Evolutionary conservation across 106 monocot species (phyloP).

Genomic region (Acorus calamus): DNA sequence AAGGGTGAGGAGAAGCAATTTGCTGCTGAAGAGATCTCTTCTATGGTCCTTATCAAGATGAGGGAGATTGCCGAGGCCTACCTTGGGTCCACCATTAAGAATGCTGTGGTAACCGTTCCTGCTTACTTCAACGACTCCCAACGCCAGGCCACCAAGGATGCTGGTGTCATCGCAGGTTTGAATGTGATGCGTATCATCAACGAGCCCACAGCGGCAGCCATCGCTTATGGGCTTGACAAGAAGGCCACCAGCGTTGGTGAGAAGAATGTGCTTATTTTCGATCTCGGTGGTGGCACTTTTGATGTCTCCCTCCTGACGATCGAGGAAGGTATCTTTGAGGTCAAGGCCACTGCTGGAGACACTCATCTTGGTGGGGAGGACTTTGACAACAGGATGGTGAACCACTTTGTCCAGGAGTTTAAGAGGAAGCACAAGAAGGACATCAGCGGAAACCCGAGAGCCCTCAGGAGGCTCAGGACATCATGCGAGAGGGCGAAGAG

Average conservation of each 20-base stretch:
- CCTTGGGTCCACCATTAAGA: too few species aligned
- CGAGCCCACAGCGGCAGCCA: constrained; percentile 34
- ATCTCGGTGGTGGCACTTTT: constrained; percentile 35
- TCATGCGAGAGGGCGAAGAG: constrained; percentile 4
- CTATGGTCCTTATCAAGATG: too few species aligned
- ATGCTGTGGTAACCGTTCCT: too few species aligned
- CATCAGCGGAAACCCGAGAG: neutral
- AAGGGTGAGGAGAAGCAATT: constrained; percentile 14
- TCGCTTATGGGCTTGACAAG: constrained; percentile 45
- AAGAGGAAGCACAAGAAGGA: too few species aligned
- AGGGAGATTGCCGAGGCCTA: too few species aligned
- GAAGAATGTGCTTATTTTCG: constrained; percentile 38
- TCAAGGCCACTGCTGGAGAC: constrained; percentile 38
- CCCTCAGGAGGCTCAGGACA: constrained; percentile 6
- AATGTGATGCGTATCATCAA: neutral
- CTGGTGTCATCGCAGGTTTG: too few species aligned
- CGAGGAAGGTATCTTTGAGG: constrained; percentile 41
- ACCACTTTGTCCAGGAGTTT: too few species aligned
- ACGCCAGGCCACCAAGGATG: too few species aligned
- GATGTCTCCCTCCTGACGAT: constrained; percentile 40
- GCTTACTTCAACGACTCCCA: too few species aligned
- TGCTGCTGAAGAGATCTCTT: too few species aligned
- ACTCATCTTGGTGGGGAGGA: constrained; percentile 35
- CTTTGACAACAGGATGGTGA: too few species aligned
- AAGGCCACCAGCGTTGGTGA: constrained; percentile 38